Conservation (phyloP, 1,284 basidiomycete species). For the Cystobasidium pallidum region DNA sequence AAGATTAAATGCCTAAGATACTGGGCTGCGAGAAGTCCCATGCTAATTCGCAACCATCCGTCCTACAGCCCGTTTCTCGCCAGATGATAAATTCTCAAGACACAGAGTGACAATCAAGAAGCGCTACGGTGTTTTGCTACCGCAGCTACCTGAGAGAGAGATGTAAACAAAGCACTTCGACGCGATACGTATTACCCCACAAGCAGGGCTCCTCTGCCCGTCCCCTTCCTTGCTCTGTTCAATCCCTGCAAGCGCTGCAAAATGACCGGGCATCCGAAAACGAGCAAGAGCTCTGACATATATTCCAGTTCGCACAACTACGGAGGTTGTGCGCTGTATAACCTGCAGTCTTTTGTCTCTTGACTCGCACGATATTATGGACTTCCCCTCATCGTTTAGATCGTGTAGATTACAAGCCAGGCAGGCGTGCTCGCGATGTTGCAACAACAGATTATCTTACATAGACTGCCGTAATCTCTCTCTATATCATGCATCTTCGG, state of each 20-base stretch:
- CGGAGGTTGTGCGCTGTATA: background rate
- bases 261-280: background rate
- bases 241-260: constrained; percentile 10
- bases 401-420: background rate
- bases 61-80: constrained; percentile 86
- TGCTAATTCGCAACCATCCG: background rate
- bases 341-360: background rate
- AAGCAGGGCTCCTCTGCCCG: too few species aligned
- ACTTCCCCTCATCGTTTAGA: background rate
- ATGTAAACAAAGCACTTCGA: constrained; percentile 60
- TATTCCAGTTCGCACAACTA: background rate
- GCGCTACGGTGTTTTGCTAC: constrained; percentile 69
- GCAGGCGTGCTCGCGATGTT: background rate
- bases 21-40: constrained; percentile 18
- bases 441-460: background rate
- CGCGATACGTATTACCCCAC: too few species aligned
- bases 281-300: background rate
- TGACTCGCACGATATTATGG: background rate
- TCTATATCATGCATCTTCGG: background rate
- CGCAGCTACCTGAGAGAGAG: constrained; percentile 85
- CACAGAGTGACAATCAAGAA: constrained; percentile 95
- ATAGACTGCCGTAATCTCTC: background rate
- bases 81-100: constrained; percentile 95
- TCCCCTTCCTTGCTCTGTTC: background rate
- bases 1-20: background rate